Base-by-base conservation (phyloP, 2,329 filamentous ascomycete species). In the Botrytis elliptica region DNA sequence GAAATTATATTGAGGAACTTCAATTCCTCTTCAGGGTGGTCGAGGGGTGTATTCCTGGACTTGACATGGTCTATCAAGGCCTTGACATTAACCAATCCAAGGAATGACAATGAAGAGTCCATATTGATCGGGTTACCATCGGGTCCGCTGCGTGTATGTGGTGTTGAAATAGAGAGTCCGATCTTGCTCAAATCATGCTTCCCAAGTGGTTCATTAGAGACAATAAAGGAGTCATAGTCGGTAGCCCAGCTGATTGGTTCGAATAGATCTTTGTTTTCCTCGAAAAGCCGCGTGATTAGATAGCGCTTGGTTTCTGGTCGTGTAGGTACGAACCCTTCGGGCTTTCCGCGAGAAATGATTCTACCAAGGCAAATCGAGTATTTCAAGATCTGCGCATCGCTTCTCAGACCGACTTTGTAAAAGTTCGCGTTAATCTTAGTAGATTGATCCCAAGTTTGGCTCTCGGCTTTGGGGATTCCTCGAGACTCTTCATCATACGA, bases 1-100 rank as follows among this genome's bases (percentile, higher is more conserved):
- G 72, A 73, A n/a, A 77, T 71, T 20, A 77, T 73, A 10, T 76
- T 76, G 12, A 76, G 65, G 29, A 60, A 52, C 8, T 73, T 74
- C 4, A 75, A 25, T 14, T 66, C 63, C 42, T 66, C 42, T 20
- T 66, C n/a, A 3, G 63, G 42, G 25, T 55, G 49, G 12, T n/a
- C 5, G 5, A 55, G 49, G 49, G 25, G 25, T 55, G 2, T 16
- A 7, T 55, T 55, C 49, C 7, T n/a, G 14, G 49, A n/a, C 5
- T 55, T n/a, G 0, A 55, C 49, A 16, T 55, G 49, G 25, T 55
- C 49, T n/a, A 65, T 29, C 63, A 65, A 33, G 16, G 42, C 40
- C 42, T 65, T 42, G 18, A 65, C 29, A 22, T 20, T 16, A 42
- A 65, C n/a, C 29, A 46, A 3, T 22, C 63, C 63, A 2, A 65